These are phyloP conservation scores for Knoxia roxburghii DNA, from an alignment of 257 asterid species.

Conservation along the genomic window DNA sequence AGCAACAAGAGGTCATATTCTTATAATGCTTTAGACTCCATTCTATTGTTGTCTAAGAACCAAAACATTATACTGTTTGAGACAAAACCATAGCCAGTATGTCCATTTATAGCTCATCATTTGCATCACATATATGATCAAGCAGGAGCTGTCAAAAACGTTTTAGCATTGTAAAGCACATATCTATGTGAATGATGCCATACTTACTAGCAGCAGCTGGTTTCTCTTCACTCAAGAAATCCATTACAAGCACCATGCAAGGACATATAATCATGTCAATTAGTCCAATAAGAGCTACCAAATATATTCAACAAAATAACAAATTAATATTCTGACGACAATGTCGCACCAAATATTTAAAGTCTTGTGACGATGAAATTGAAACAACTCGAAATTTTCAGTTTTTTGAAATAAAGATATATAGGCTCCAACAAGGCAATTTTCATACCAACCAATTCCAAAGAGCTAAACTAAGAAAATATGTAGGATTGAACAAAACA, in stretches of 20 bases:
- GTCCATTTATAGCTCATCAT: not conserved
- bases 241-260: constrained; percentile 41
- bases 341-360: not conserved
- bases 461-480: too few species aligned
- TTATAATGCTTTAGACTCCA: not conserved
- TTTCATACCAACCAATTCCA: too few species aligned
- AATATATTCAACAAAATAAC: not conserved
- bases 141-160: not conserved
- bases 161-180: not conserved
- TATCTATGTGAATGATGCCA: constrained; percentile 10
- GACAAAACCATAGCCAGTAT: not conserved
- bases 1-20: too few species aligned
- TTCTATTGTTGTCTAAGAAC: not conserved
- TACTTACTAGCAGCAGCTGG: constrained; percentile 86
- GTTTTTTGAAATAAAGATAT: not conserved
- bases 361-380: too few species aligned
- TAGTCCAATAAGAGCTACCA: constrained; percentile 16
- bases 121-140: not conserved
- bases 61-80: not conserved
- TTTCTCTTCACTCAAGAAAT: constrained; percentile 61
- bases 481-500: too few species aligned
- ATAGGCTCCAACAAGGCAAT: too few species aligned
- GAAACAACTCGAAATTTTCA: not conserved
- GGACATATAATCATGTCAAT: constrained; percentile 35
- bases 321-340: not conserved